Evolutionary conservation across 768 basidiomycete species (phyloP).

Genomic region (Lanmaoa rubissima): DNA sequence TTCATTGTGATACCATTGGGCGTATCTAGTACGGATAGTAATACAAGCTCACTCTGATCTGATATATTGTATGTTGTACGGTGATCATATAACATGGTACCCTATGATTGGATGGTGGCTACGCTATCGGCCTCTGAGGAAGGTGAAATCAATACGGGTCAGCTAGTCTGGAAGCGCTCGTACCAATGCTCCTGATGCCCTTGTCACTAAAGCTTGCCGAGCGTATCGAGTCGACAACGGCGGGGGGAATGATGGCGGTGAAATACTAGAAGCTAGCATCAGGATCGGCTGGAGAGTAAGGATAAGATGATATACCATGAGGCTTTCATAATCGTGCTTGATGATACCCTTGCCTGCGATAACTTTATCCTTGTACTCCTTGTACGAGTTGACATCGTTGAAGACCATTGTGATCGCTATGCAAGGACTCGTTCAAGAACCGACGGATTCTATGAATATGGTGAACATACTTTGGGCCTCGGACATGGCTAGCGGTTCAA

Average conservation of each 20-base stretch:
- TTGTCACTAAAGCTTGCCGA: neutral
- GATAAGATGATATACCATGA: neutral
- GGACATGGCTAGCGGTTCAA: constrained; percentile 15
- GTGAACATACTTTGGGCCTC: constrained; percentile 12
- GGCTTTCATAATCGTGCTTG: constrained; percentile 6
- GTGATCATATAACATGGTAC: neutral
- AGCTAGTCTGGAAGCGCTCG: neutral
- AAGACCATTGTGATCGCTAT: constrained; percentile 18
- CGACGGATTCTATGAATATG: neutral
- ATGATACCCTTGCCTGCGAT: constrained; percentile 1
- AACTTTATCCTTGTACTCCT: constrained; percentile 11
- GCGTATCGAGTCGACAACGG: neutral
- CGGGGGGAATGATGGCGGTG: constrained; percentile 11
- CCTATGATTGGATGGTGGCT: constrained; percentile 1
- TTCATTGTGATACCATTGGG: neutral
- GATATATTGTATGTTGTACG: neutral
- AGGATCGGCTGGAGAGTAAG: neutral
- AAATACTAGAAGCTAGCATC: constrained; percentile 12
- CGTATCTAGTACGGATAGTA: neutral
- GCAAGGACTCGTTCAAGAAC: neutral
- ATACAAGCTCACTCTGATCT: neutral
- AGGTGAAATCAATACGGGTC: neutral
- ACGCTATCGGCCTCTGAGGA: constrained; percentile 15
- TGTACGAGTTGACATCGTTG: neutral
- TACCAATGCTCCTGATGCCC: constrained; percentile 20